Percentiles rank a stretch among this genome's conserved stretches.
These are phyloP conservation scores for Globisporangium irregulare DNA, from an alignment of 352 stramenopile species.

Conservation along the genomic window DNA sequence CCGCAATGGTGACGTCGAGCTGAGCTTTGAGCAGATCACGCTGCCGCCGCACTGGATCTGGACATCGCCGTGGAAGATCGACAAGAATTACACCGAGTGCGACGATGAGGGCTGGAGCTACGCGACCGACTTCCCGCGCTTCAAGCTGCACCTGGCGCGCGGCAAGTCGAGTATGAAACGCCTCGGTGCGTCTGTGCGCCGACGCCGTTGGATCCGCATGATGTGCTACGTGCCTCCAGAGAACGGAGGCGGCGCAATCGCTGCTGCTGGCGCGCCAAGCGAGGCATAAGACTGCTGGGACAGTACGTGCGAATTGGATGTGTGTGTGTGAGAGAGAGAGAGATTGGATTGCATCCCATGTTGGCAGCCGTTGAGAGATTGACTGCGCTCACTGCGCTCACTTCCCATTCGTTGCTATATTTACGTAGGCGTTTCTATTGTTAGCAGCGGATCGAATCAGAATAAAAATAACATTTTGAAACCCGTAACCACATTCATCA, in stretches of 20 bases:
- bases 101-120: conserved; percentile 89
- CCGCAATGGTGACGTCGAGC: conserved; percentile 66
- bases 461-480: conserved; percentile 14
- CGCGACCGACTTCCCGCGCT: conserved; percentile 80
- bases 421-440: conserved; percentile 3
- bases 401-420: conserved; percentile 1
- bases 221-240: conserved; percentile 76
- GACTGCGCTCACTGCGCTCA: neutral
- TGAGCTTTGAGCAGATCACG: conserved; percentile 79
- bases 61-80: conserved; percentile 83
- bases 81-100: conserved; percentile 88
- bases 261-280: neutral
- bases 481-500: neutral
- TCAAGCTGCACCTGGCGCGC: conserved; percentile 76
- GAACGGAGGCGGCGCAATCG: neutral
- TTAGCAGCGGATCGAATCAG: neutral
- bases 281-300: neutral
- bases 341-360: neutral
- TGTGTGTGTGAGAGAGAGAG: neutral
- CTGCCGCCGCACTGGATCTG: conserved; percentile 79
- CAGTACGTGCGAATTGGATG: neutral
- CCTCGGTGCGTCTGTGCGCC: conserved; percentile 65
- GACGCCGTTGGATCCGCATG: conserved; percentile 83
- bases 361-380: neutral
- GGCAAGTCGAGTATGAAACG: conserved; percentile 80